phyloP scores from a whole-genome alignment of 2,329 filamentous ascomycete species.

The Plectosphaerella cucumerina region DNA sequence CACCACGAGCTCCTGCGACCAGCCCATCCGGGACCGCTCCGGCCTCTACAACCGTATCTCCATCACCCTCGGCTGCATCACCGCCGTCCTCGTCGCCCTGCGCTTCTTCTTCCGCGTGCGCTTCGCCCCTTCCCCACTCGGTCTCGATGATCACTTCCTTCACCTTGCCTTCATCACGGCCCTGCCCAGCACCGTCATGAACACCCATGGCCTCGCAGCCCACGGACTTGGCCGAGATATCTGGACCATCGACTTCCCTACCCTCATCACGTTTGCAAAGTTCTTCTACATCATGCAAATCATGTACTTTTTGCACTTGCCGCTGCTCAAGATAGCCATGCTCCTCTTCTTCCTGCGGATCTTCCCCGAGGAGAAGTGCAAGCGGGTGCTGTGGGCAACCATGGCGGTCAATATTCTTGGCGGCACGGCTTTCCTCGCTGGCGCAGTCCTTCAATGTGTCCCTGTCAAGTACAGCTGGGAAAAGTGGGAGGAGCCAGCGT shows the following conservation, averaged over 20 bases:
- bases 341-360: constrained; percentile 31
- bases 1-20: constrained; percentile 13
- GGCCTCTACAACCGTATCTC: constrained; percentile 10
- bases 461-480: constrained; percentile 41
- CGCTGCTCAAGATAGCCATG: constrained; percentile 28
- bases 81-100: constrained; percentile 32
- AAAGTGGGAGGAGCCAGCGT: constrained; percentile 21
- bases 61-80: constrained; percentile 22
- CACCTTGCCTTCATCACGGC: constrained; percentile 15
- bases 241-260: constrained; percentile 32
- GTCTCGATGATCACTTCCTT: constrained; percentile 30
- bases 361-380: constrained; percentile 23
- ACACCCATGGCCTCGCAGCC: constrained; percentile 20
- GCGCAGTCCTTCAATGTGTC: constrained; percentile 31
- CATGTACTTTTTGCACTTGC: constrained; percentile 26
- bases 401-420: constrained; percentile 3
- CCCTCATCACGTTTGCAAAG: constrained; percentile 23
- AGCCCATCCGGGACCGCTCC: constrained; percentile 9
- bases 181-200: constrained; percentile 18
- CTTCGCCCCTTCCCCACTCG: constrained; percentile 23
- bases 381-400: constrained; percentile 16
- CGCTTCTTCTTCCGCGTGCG: constrained; percentile 32
- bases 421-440: constrained; percentile 22
- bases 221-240: constrained; percentile 45
- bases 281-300: constrained; percentile 28